Conservation (phyloP, 2,329 filamentous ascomycete species). For the Penicillium concentricum region DNA sequence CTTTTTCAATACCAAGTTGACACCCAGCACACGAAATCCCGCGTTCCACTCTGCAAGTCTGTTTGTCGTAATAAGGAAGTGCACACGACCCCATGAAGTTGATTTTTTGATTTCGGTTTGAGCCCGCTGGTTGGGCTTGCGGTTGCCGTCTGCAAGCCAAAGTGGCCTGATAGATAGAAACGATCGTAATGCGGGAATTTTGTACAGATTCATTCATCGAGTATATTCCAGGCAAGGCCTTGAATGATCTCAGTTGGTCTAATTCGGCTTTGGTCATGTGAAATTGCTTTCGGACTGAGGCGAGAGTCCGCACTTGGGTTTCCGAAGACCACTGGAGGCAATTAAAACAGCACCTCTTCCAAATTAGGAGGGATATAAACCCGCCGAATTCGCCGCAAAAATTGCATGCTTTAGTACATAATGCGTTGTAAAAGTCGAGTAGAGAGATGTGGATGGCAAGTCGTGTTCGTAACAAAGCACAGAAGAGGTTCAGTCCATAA, state of each 20-base stretch:
- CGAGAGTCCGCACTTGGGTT: slow-evolving; percentile 14
- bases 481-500: slow-evolving; percentile 16
- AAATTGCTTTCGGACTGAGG: slow-evolving; percentile 12
- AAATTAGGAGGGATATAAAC: slow-evolving; percentile 12
- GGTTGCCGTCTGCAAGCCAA: slow-evolving; percentile 10
- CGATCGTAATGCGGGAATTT: slow-evolving; percentile 11
- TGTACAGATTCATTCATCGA: slow-evolving; percentile 13
- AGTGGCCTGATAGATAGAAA: slow-evolving; percentile 14
- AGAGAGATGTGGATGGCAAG: slow-evolving; percentile 10
- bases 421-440: slow-evolving; percentile 14
- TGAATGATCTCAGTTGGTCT: slow-evolving; percentile 9
- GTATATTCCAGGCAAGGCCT: slow-evolving; percentile 16
- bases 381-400: slow-evolving; percentile 11
- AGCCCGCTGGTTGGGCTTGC: slow-evolving; percentile 3
- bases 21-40: slow-evolving; percentile 14
- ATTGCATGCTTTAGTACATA: slow-evolving; percentile 10
- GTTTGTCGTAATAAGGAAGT: slow-evolving; percentile 15
- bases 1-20: slow-evolving; percentile 15
- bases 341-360: slow-evolving; percentile 10
- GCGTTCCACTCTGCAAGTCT: slow-evolving; percentile 10
- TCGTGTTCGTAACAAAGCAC: slow-evolving; percentile 17
- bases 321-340: slow-evolving; percentile 11
- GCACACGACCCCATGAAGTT: slow-evolving; percentile 18
- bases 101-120: slow-evolving; percentile 9
- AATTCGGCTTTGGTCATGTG: slow-evolving; percentile 8